Evolutionary conservation across 805 yeast genomes (phyloP), one percentile per base, ranked within the genome.

Genomic region (Lachancea quebecensis): DNA sequence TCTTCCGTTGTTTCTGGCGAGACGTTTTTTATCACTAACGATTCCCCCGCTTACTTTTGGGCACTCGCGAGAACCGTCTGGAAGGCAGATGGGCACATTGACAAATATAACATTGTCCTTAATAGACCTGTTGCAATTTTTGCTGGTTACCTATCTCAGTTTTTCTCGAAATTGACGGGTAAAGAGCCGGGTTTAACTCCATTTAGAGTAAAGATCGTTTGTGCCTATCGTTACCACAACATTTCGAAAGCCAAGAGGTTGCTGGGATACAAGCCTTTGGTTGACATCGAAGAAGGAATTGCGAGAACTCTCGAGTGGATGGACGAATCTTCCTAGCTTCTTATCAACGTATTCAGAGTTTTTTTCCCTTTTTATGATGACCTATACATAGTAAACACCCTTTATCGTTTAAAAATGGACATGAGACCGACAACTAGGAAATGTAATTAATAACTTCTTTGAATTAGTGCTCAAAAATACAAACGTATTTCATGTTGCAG

Each of bases 181-280:
- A 87, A 85, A 64, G 95, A 88, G 59, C 86, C 97, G 2, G 95
- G 95, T n/a, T 72, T 93, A 50, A 89, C 98, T 1, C 95, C 98
- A 1, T 93, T 91, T 69, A 79, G 98, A 67, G 99, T 89, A 17
- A 84, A 79, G 51, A 81, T 91, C 44, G 90, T 90, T 10, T 88
- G 96, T 67, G 98, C 98, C 16, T 79, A 77, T 50, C 82, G 99
- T 65, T 93, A 93, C 65, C 96, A 91, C 64, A 87, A 90, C 60
- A 89, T 93, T 50, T 57, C 85, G 32, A 91, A 89, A 66, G 98
- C 99, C 4, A 89, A 87, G 59, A 65, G 66, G 10, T 49, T 82
- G 14, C 71, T 93, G 46, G 96, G 84, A 2, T 93, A 93, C 64
- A 68, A 70, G 50, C 99, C 99, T 34, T 75, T 72, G 31, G 90